Evolutionary conservation across 2,329 filamentous ascomycete genomes (phyloP), one percentile per base, ranked within the genome.

Genomic region (Verticillium dahliae): DNA sequence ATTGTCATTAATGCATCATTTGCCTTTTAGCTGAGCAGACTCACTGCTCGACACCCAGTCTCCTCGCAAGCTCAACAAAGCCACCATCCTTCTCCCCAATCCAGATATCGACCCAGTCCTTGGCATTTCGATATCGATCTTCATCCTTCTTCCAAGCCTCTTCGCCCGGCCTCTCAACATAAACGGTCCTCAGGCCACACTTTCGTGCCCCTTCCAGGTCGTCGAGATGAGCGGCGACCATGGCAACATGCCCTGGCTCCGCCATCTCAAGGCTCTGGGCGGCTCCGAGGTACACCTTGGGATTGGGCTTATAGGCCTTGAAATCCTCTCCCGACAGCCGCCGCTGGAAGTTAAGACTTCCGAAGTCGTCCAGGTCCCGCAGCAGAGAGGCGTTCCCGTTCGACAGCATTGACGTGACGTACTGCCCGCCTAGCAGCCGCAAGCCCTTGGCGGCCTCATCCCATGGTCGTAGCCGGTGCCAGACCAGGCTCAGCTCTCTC

Each of bases 401-500:
- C 34, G 88, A 91, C 33, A 94, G 77, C 0, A 89, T 91, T 50
- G 84, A 81, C 0, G 88, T 90, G 56, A 77, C 74, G 69, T 85
- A 85, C 7, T 74, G 75, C 10, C 68, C 73, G 41, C 80, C 81
- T 33, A 93, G 74, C 56, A 76, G 71, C 1, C 73, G 70, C 27
- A 94, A 73, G 0, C 89, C 90, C 0, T 65, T 67, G 1, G 78
- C 73, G 1, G 84, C 78, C 70, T 94, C 91, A 0, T 78, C 65
- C 90, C 90, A 94, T 0, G 90, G 88, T 27, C 78, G 76, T 3
- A 95, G 80, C 6, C 80, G 81, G 71, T 95, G 91, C 91, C 90
- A 95, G 52, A 85, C 80, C 2, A 85, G 77, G 66, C 85, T 87
- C 59, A 93, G 82, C 31, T 81, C 79, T 67, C 85, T 78, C 61